Base-by-base conservation (phyloP, 257 asterid species). In the Nyctanthes arbortristis region DNA sequence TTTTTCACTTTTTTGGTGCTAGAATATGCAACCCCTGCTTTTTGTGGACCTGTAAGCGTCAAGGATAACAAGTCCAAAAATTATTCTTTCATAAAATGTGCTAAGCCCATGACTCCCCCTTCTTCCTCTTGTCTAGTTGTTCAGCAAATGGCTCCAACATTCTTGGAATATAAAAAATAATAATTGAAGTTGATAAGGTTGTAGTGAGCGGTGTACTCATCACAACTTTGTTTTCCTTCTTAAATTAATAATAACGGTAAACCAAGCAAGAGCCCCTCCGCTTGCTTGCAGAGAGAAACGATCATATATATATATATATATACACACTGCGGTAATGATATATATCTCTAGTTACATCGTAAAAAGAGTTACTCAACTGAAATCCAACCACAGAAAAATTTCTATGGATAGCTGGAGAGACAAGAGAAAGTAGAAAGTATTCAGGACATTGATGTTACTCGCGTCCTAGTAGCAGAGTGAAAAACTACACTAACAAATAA, bases 101-200 rank as follows among this genome's bases (percentile, higher is more conserved):
- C 72, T 18, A 66, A 11, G 32, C 69, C 73, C 73, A 65, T 34
- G 7, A 73, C 68, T 43, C 60, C 34, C 71, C 61, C 14, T 6
- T 36, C 43, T 14, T 36, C 16, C 4, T 36, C 13, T 36, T 36
- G 43, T 36, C 43, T 36, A 7, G 7, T 7, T 36, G 24, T 36
- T 67, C 65, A 49, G 31, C 52, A 56, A 65, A 25, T 55, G 34
- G 3, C 47, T 20, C 37, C 69, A 57, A 37, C 16, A 5, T 45
- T 22, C 63, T 14, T 47, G 45, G 20, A 11, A 20, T 13, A 66
- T 18, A 45, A 56, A 49, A 34, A 37, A 9, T 60, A 60, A 20
- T 3, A 28, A 12, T 11, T 33, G 16, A 52, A 14, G 39, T 37
- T 63, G 7, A 63, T 71, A 47, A 36, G n/a, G n/a, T n/a, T n/a